Conservation (phyloP, 169 alveolate genomes). For the Nephromyces sp. region DNA sequence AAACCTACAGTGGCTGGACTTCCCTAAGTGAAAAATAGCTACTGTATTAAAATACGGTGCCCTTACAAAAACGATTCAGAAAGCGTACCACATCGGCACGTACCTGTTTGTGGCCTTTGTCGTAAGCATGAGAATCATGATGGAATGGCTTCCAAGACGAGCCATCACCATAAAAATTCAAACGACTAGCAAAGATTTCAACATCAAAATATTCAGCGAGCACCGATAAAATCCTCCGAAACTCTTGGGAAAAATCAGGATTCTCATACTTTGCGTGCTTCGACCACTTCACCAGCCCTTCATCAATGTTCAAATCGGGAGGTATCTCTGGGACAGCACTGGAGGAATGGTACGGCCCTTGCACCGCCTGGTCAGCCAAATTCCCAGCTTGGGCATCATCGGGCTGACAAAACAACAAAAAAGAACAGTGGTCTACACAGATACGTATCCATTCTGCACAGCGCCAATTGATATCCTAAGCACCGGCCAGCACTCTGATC, state of each 20-base stretch:
- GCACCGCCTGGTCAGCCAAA: background rate
- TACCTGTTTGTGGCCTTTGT: conserved; percentile 1
- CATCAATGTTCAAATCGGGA: background rate
- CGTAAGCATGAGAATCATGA: conserved; percentile 46
- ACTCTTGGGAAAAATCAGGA: conserved; percentile 30
- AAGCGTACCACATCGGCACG: no score
- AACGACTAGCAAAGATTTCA: conserved; percentile 27
- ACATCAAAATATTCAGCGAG: conserved; percentile 28
- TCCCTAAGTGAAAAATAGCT: no score
- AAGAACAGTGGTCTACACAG: background rate
- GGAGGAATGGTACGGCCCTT: background rate
- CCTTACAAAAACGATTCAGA: no score
- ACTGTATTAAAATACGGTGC: no score
- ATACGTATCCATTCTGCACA: background rate
- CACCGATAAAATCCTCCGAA: conserved; percentile 6
- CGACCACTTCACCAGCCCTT: conserved; percentile 20
- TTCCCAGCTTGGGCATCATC: background rate
- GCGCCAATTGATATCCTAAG: no score
- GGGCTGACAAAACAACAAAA: background rate
- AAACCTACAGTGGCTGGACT: no score
- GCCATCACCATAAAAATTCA: conserved; percentile 39
- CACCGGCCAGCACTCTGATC: no score
- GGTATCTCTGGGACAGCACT: background rate
- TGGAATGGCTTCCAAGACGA: conserved; percentile 50
- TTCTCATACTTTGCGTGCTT: conserved; percentile 29